Conservation (phyloP, 495 filamentous ascomycete genomes). For the Immersiella caudata region DNA sequence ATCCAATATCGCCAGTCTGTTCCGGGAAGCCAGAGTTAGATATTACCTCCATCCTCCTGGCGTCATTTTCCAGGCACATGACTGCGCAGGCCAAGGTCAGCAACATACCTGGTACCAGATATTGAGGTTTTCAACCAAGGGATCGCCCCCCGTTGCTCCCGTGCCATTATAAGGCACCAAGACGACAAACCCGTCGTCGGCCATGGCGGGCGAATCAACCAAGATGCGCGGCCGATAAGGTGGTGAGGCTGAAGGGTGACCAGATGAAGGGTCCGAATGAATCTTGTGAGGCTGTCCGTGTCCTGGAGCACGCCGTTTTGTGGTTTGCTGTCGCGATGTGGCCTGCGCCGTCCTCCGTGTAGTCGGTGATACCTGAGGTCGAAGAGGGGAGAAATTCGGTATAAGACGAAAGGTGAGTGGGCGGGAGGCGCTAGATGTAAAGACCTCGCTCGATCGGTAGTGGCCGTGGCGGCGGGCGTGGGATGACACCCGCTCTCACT, state of each 20-base stretch:
- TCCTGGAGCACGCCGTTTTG: background rate
- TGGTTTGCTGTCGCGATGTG: background rate
- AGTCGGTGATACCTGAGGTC: background rate
- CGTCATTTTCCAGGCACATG: background rate
- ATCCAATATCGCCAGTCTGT: conserved; percentile 85
- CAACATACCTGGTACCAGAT: conserved; percentile 75
- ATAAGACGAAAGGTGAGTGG: conserved; percentile 5
- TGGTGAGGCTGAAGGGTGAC: background rate
- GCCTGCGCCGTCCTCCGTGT: conserved; percentile 8
- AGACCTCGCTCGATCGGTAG: conserved; percentile 11
- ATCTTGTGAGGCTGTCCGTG: background rate
- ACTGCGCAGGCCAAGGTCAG: background rate
- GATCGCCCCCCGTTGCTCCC: conserved; percentile 69
- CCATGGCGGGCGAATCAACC: conserved; percentile 34
- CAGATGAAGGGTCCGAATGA: background rate
- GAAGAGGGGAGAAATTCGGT: background rate
- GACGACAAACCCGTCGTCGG: conserved; percentile 49
- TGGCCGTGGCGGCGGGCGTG: background rate
- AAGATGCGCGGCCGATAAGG: conserved; percentile 7
- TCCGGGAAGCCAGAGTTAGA: conserved; percentile 9
- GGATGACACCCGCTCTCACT: conserved; percentile 14
- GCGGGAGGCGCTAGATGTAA: background rate
- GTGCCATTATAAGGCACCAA: conserved; percentile 71
- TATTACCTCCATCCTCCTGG: background rate
- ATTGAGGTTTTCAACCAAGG: conserved; percentile 72